A percentile compares a stretch with the other conserved stretches of the same genome.
Conservation (phyloP, 2,329 filamentous ascomycete species). For the Fusarium musae region DNA sequence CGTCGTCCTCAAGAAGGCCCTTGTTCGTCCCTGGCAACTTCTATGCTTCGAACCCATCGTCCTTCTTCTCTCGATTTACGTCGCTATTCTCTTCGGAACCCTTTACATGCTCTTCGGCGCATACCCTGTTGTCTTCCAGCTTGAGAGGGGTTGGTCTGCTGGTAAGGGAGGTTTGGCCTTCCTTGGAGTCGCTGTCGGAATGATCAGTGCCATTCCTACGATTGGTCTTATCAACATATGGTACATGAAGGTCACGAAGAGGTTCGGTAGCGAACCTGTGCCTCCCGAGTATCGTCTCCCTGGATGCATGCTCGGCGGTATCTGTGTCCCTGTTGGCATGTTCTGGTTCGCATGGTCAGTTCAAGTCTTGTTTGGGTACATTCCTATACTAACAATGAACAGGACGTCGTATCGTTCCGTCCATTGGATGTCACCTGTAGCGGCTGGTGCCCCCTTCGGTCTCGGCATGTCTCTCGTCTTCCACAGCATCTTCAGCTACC, state of each 20-base stretch:
- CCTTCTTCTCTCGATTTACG: slow-evolving; percentile 70
- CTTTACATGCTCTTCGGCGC: slow-evolving; percentile 66
- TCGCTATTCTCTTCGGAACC: slow-evolving; percentile 66
- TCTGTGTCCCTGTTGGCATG: slow-evolving; percentile 68
- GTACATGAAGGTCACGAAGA: slow-evolving; percentile 56
- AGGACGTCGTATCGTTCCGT: slow-evolving; percentile 49
- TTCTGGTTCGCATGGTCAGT: slow-evolving; percentile 74
- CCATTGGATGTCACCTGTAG: slow-evolving; percentile 66
- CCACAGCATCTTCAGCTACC: slow-evolving; percentile 71
- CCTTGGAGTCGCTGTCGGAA: slow-evolving; percentile 72
- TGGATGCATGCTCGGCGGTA: slow-evolving; percentile 67
- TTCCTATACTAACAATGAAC: not conserved
- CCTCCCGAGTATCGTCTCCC: slow-evolving; percentile 72
- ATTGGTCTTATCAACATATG: slow-evolving; percentile 64
- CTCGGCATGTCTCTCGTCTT: slow-evolving; percentile 72
- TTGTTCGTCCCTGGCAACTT: slow-evolving; percentile 71
- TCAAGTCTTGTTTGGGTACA: rapidly evolving
- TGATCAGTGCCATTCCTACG: slow-evolving; percentile 64
- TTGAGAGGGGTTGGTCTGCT: slow-evolving; percentile 64
- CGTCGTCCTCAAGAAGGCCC: slow-evolving; percentile 63
- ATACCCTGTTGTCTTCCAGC: slow-evolving; percentile 71
- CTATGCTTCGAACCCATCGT: slow-evolving; percentile 75
- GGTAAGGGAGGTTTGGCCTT: slow-evolving; percentile 71
- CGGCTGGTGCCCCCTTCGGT: slow-evolving; percentile 62
- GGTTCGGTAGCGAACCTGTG: slow-evolving; percentile 62